Evolutionary conservation across 75 land plant species (phyloP), one percentile per base, ranked within the genome.

Genomic region (Pseudotsuga menziesii): DNA sequence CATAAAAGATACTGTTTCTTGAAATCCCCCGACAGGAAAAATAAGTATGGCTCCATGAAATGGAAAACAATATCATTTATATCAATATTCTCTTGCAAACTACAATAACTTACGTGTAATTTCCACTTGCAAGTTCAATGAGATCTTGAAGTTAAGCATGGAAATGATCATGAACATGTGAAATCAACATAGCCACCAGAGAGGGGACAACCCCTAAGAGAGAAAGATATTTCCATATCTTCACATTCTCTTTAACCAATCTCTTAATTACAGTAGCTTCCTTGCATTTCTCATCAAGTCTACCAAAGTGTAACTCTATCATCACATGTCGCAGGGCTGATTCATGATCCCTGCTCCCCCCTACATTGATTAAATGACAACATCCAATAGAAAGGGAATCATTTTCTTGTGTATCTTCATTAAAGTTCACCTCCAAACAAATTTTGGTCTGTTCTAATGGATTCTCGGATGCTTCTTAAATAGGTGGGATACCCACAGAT

Each of bases 151-250:
- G 76, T 0, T 91, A 88, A 55, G 81, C 61, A 41, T 74, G 56
- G 55, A 81, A 86, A 23, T 78, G 78, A 4, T 54, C 82, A 26
- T 66, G 61, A 52, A 48, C 77, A 4, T 78, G 63, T 6, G 83
- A 75, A 14, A 29, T 84, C 36, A 81, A 80, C 89, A 87, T 91
- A 58, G 80, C 56, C 29, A 93, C 89, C 74, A 93, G 84, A 27
- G 84, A 32, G 17, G 91, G 91, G 16, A 93, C 71, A 55, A 89
- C 89, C 0, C 93, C 91, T 56, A 88, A 84, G 78, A 69, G 80
- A n/a, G 84, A 86, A 74, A 90, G 59, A 54, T 58, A 29, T 61
- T 82, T 83, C 82, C 81, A 76, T 27, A 48, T 36, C 77, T 84
- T 75, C 9, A 58, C 75, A 39, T 82, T 88, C 35, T 13, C 82